phyloP scores from a whole-genome alignment of 2,329 filamentous ascomycete genomes.

The Akanthomyces dipterigenus region DNA sequence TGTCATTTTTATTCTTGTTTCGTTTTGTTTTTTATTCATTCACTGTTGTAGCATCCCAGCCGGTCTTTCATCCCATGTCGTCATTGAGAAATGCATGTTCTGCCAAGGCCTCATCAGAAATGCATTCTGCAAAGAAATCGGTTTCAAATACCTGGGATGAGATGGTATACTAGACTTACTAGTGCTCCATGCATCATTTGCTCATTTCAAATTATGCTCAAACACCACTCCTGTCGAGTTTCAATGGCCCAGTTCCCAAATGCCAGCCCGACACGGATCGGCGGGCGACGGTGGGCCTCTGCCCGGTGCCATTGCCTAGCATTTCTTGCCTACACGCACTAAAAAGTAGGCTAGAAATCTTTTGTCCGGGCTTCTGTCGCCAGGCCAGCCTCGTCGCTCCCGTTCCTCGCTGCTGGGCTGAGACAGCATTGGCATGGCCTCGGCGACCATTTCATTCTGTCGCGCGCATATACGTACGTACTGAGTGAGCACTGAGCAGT shows the following conservation, averaged over 20 bases:
- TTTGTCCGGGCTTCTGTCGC: not conserved
- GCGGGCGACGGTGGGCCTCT: not conserved
- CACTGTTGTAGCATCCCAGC: not conserved
- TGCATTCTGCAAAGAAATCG: not conserved
- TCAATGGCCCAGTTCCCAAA: not conserved
- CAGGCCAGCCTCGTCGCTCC: not conserved
- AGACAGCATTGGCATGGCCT: conserved; percentile 2
- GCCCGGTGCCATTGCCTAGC: not conserved
- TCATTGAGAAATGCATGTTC: not conserved
- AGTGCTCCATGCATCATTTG: not conserved
- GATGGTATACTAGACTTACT: not conserved
- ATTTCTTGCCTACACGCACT: not conserved
- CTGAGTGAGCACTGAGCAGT: no score
- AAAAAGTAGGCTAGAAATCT: not conserved
- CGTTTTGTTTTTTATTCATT: not conserved
- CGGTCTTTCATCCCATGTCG: not conserved
- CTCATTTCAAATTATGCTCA: not conserved
- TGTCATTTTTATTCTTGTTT: not conserved
- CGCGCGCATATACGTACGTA: no score
- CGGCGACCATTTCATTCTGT: not conserved
- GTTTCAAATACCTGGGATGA: not conserved
- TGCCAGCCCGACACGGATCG: not conserved
- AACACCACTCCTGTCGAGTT: not conserved
- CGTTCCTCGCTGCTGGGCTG: not conserved
- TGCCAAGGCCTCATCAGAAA: not conserved